Evolutionary conservation across 306 rosid species (phyloP).

Genomic region (Glycine latifolia): DNA sequence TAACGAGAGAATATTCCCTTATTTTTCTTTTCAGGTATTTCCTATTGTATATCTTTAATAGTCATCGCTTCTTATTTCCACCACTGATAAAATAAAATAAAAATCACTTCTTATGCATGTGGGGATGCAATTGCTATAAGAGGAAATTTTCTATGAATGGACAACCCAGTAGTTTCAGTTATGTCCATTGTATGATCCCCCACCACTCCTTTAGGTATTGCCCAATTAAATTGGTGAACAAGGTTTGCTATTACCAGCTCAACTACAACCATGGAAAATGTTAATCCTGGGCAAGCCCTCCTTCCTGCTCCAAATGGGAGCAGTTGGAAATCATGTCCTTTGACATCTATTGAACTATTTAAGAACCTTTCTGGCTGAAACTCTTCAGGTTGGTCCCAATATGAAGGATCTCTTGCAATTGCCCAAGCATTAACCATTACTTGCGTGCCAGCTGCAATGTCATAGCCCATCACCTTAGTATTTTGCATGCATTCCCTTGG

Average conservation of each 20-base stretch:
- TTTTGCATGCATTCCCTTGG: slow-evolving; percentile 1
- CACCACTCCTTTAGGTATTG: background rate
- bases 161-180: background rate
- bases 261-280: too few relatives aligned
- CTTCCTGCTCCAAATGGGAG: slow-evolving; percentile 4
- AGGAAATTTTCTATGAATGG: background rate
- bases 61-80: too few relatives aligned
- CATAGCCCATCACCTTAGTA: background rate
- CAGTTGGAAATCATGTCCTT: slow-evolving; percentile 37
- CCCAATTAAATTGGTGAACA: background rate
- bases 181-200: background rate
- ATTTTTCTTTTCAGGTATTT: too few relatives aligned
- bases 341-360: slow-evolving; percentile 19
- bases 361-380: slow-evolving; percentile 39
- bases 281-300: too few relatives aligned
- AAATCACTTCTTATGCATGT: too few relatives aligned
- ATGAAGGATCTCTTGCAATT: too few relatives aligned
- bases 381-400: background rate
- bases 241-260: too few relatives aligned
- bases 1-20: too few relatives aligned
- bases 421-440: background rate
- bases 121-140: background rate
- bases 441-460: background rate
- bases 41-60: too few relatives aligned
- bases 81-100: too few relatives aligned